Evolutionary conservation across 2,329 filamentous ascomycete species (phyloP).

Genomic region (Colletotrichum limetticola): DNA sequence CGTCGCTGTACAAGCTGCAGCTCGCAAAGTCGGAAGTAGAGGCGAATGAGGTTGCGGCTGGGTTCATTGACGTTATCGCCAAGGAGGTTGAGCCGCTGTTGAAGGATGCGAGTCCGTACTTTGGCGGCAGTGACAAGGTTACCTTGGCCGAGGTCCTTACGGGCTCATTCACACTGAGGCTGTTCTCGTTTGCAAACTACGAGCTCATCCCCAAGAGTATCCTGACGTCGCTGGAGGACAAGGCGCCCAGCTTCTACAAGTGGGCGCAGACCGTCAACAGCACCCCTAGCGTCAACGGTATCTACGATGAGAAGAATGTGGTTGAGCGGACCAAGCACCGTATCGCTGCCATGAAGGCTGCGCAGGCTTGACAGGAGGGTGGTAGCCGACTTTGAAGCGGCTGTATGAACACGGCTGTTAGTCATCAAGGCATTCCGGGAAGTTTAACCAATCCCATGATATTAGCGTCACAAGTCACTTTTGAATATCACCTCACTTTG

Average conservation of each 20-base stretch:
- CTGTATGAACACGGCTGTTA: not conserved
- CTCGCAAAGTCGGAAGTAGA: slow-evolving; percentile 61
- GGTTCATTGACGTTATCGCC: slow-evolving; percentile 64
- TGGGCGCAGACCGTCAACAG: slow-evolving; percentile 71
- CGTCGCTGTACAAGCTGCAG: slow-evolving; percentile 57
- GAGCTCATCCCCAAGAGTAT: slow-evolving; percentile 63
- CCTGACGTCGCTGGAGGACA: slow-evolving; percentile 56
- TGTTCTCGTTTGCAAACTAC: slow-evolving; percentile 65
- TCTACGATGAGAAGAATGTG: slow-evolving; percentile 66
- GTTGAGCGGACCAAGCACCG: slow-evolving; percentile 54
- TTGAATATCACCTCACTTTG: not conserved
- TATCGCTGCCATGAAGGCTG: slow-evolving; percentile 37
- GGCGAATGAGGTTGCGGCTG: slow-evolving; percentile 57
- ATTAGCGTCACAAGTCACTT: not conserved
- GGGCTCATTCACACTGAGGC: slow-evolving; percentile 74
- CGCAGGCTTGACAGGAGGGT: not conserved
- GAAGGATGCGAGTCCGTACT: slow-evolving; percentile 66
- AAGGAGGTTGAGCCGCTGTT: slow-evolving; percentile 83
- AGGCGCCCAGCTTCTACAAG: slow-evolving; percentile 73
- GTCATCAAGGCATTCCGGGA: not conserved
- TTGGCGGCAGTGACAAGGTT: slow-evolving; percentile 70
- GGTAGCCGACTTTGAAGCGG: not conserved
- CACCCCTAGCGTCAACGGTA: slow-evolving; percentile 73
- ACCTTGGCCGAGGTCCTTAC: slow-evolving; percentile 79
- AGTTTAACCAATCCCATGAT: not conserved